Base-by-base conservation (phyloP, 768 basidiomycete species). In the Boletus reticulatus region DNA sequence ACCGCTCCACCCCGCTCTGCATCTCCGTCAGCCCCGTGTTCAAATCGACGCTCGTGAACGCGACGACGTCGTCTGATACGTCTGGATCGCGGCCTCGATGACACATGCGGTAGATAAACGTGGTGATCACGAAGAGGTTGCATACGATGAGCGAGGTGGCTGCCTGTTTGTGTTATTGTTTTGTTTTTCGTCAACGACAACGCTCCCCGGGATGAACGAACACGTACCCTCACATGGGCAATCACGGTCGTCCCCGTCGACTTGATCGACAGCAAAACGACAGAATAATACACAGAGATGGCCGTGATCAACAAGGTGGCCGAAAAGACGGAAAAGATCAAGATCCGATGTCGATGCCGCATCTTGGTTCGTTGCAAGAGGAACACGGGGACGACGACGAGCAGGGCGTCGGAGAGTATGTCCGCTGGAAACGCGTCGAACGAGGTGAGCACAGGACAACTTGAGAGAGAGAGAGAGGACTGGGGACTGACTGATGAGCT, bases 141-240 rank as follows among this genome's bases (percentile, higher is more conserved):
- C 68, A 70, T 8, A 70, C 53, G 38, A 70, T 50, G 22, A 66
- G 39, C 9, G 65, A 57, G 16, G 66, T 49, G 8, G 70, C 64
- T 4, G 60, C 22, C 68, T 67, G 36, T 56, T 31, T 36, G 4
- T 36, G 4, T 36, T 34, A n/a, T n/a, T 2, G 13, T 34, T 34
- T 34, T 34, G 2, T 12, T 34, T 34, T 34, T 22, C 22, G 22
- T 22, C 22, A 22, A 22, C 22, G 22, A 22, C 22, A 22, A 22
- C 22, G 22, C 22, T 3, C 22, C 22, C 22, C 2, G 22, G 22
- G 1, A 22, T 22, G 22, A 3, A 22, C 22, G 22, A 22, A 22
- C 22, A 44, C 46, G 27, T 32, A 58, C 68, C 55, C 63, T 67
- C 45, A 60, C 57, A 13, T 71, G 67, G 0, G 38, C 60, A 13